A percentile compares a stretch with the other conserved stretches of the same genome.
These are phyloP conservation scores for Salinomyces thailandicus DNA, from an alignment of 2,329 filamentous ascomycete genomes.

Conservation along the genomic window DNA sequence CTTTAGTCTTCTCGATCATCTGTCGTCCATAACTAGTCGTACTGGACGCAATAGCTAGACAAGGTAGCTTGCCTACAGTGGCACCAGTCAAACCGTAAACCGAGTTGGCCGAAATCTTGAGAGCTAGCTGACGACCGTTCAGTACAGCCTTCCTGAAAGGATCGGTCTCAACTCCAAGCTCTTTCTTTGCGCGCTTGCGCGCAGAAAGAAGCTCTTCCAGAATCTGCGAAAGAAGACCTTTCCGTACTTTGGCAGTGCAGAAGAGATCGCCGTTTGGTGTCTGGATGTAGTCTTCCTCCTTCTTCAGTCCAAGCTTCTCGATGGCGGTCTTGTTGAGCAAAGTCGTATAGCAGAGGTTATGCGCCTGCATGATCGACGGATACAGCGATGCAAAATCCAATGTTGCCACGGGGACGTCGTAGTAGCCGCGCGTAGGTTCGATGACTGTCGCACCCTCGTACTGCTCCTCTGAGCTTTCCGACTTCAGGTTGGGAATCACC, in stretches of 20 bases:
- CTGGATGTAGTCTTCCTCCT: constrained; percentile 91
- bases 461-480: constrained; percentile 65
- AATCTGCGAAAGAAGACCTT: constrained; percentile 89
- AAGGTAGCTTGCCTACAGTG: constrained; percentile 89
- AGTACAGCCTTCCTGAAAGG: constrained; percentile 96
- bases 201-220: constrained; percentile 84
- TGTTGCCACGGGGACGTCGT: constrained; percentile 88
- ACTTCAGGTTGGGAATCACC: constrained; percentile 77
- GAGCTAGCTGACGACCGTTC: constrained; percentile 88
- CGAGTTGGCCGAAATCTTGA: constrained; percentile 96
- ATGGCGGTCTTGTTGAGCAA: constrained; percentile 68
- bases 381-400: constrained; percentile 98
- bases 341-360: constrained; percentile 97
- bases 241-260: constrained; percentile 75
- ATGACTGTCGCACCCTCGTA: constrained; percentile 98
- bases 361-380: constrained; percentile 96
- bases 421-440: constrained; percentile 85
- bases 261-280: constrained; percentile 94
- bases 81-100: constrained; percentile 96
- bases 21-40: constrained; percentile 94
- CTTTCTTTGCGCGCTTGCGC: constrained; percentile 87
- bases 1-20: constrained; percentile 97
- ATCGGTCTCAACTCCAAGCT: constrained; percentile 79
- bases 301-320: constrained; percentile 64
- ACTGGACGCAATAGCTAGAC: constrained; percentile 88